Base-by-base conservation (phyloP, 2,329 filamentous ascomycete species). In the Neophaeococcomyces aloes region DNA sequence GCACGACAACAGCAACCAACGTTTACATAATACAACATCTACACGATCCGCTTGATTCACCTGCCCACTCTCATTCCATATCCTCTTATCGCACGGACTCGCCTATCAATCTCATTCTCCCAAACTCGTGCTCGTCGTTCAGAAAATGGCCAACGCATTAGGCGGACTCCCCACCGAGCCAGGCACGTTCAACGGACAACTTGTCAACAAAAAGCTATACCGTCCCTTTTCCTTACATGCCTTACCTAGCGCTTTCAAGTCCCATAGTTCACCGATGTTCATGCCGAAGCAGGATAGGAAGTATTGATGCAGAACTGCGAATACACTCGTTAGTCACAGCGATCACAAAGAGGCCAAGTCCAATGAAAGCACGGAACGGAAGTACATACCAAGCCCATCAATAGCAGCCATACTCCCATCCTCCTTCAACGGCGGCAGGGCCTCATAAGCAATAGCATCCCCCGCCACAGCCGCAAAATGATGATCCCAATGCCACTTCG, bases 401-500 rank as follows among this genome's bases (percentile, higher is more conserved):
- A 36, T 43, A 3, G 18, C 32, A 8, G 6, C 21, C 13, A n/a
- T 4, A 11, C 14, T 27, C 10, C 41, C 41, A 37, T 37, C 33
- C 32, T 43, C 41, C 10, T 19, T 17, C 8, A 53, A 46, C 4
- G 74, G 72, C 2, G 79, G 78, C 59, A 76, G 74, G 0, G 72
- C 70, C 62, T 86, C 81, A 49, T 84, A 83, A 0, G 72, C 67
- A 15, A 72, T 74, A 11, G 70, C 65, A 56, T 86, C 81, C 0
- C 77, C 76, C 0, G 72, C 78, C 1, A 81, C 78, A 1, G 74
- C 76, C 0, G 79, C 68, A 52, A 86, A 83, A 41, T 79, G 78
- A 50, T 71, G 74, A 55, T 85, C 78, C 65, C 83, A 81, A 46
- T 84, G 49, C 79, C 80, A 86, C 41, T 75, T 71, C 7, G 76